Base-by-base conservation (phyloP, 495 filamentous ascomycete genomes). In the Aspergillus hancockii region DNA sequence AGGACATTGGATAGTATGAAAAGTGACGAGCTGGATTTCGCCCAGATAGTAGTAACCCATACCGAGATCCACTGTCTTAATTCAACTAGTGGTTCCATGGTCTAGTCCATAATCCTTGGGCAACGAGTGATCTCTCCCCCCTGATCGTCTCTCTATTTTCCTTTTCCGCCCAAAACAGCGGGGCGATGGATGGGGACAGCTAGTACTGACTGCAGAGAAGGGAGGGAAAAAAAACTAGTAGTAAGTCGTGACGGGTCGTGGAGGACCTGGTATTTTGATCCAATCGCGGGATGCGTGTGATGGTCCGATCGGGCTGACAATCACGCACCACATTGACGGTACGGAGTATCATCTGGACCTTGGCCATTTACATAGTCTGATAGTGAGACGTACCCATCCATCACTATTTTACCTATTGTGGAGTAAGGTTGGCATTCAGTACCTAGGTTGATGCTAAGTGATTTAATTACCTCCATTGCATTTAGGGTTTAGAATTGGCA, bases 291-390 rank as follows among this genome's bases (percentile, higher is more conserved):
- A 63, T 53, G 45, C 54, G 40, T 32, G 41, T 57, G 59, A 62
- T 61, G 46, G 62, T 61, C 57, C 57, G 59, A 69, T 62, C 61
- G 59, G 57, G 60, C 57, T 68, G 60, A 63, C 60, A 57, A 59
- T 62, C 59, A 59, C 49, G 56, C 52, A 57, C 55, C 30, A 40
- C 45, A 40, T 57, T 43, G 34, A 54, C 31, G 53, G 55, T 50
- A 62, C 38, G 16, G 38, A 41, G 4, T 41, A n/a, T 32, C 3
- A 13, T 41, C 12, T 41, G 38, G 12, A n/a, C n/a, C 4, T 41
- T 12, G 12, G 16, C 5, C 16, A 41, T n/a, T 41, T n/a, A 7
- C 10, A 13, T 38, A 41, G 10, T 16, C 8, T 36, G 32, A 28
- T 28, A n/a, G n/a, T n/a, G n/a, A n/a, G 30, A 36, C 32, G 9